Conservation (phyloP, 176 grass and related monocot species). For the Phoenix roebelenii region DNA sequence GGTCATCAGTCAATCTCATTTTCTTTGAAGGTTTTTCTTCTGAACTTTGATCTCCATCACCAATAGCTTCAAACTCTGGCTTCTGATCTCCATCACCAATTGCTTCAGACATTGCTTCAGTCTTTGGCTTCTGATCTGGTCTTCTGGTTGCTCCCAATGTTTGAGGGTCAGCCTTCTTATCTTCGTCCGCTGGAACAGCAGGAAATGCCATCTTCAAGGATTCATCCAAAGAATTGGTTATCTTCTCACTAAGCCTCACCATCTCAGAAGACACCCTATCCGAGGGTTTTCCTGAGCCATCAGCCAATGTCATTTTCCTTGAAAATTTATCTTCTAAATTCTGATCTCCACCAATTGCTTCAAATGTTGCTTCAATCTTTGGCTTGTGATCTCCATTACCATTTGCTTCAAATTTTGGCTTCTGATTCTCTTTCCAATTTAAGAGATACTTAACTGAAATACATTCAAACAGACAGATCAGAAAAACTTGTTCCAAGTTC, state of each 20-base stretch:
- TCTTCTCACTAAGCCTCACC: no score
- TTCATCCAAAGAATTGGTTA: no score
- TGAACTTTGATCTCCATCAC: background rate
- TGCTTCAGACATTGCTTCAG: background rate
- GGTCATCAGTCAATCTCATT: slow-evolving; percentile 26
- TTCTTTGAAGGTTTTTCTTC: slow-evolving; percentile 32
- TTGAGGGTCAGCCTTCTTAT: slow-evolving; percentile 8
- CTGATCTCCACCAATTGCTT: no score
- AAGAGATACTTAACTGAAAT: slow-evolving; percentile 44
- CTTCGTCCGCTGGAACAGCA: background rate
- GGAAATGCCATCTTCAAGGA: no score
- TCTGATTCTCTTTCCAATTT: slow-evolving; percentile 38
- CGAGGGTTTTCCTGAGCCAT: slow-evolving; percentile 1
- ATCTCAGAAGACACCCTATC: no score
- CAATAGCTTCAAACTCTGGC: background rate
- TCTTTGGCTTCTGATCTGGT: slow-evolving; percentile 6
- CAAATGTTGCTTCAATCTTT: no score
- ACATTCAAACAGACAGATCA: slow-evolving; percentile 20
- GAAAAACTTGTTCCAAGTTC: slow-evolving; percentile 7
- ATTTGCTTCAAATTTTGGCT: background rate
- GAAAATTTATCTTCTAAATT: slow-evolving; percentile 13
- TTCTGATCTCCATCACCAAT: slow-evolving; percentile 1
- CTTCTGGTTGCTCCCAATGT: slow-evolving; percentile 3
- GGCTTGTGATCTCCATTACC: no score
- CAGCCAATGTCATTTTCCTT: slow-evolving; percentile 31